Evolutionary conservation across 2,329 filamentous ascomycete species (phyloP).

Genomic region (Botrytis galanthina): DNA sequence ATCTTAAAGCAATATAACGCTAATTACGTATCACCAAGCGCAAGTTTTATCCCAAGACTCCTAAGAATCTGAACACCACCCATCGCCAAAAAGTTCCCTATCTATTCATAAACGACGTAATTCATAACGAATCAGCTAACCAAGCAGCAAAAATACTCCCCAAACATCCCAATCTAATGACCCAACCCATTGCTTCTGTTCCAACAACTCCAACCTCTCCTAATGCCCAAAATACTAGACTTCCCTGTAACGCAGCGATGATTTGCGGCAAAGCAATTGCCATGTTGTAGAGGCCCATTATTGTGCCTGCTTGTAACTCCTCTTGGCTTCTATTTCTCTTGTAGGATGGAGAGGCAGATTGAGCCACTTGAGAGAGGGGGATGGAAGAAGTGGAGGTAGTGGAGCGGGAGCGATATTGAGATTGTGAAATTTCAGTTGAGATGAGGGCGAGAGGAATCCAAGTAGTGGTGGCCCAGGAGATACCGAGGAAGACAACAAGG

Average conservation of each 20-base stretch:
- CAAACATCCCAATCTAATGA: constrained; percentile 14
- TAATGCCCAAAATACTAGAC: constrained; percentile 15
- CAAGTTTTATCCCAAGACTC: background rate
- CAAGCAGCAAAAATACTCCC: constrained; percentile 11
- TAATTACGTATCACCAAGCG: background rate
- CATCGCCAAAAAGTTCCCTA: background rate
- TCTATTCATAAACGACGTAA: background rate
- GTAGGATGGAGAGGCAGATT: background rate
- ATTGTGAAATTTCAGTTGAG: constrained; percentile 16
- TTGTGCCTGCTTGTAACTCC: constrained; percentile 14
- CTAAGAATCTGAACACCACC: background rate
- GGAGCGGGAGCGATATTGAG: background rate
- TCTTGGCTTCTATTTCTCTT: background rate
- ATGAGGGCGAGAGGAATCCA: constrained; percentile 23
- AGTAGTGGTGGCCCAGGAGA: constrained; percentile 18
- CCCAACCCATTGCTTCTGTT: constrained; percentile 19
- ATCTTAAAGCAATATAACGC: background rate
- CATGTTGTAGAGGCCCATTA: constrained; percentile 22
- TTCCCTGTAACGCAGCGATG: constrained; percentile 12
- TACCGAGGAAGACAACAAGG: constrained; percentile 16
- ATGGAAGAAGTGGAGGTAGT: background rate
- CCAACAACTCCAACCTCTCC: background rate
- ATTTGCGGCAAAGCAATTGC: constrained; percentile 22
- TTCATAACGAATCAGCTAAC: background rate
- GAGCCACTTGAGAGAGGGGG: background rate